Base-by-base conservation (phyloP, 805 yeast species). In the Myxozyma melibiosi region DNA sequence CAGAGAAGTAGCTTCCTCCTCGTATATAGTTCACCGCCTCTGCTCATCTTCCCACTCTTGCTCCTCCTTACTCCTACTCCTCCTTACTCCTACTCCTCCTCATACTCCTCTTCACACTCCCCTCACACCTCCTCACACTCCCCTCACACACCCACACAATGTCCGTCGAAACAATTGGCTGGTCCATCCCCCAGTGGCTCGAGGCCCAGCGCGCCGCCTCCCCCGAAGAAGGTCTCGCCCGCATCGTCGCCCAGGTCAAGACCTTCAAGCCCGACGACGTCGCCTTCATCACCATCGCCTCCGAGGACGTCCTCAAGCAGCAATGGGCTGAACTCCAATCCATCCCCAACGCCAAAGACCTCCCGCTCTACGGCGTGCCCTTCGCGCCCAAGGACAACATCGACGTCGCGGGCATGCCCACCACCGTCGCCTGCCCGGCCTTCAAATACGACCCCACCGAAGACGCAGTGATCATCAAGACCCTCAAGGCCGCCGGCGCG, bases 351-450 rank as follows among this genome's bases (percentile, higher is more conserved):
- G 68, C 85, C 81, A 66, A 62, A 68, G 57, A 58, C 2, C 66
- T 73, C 14, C 88, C 90, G 13, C 78, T 92, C 20, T 92, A 85
- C 68, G 98, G 98, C 71, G 98, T 94, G 2, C 99, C 99, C 1
- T 80, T 89, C 43, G 98, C 97, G 13, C 83, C 94, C 46, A 92
- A 92, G 71, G 99, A 92, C 73, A 92, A 94, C 73, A 92, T 94
- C 58, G 97, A 92, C 70, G 97, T 82, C 25, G 80, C 80, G 63
- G 88, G 86, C 3, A 80, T 89, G 63, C 78, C 81, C 20, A 94
- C 99, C n/a, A 92, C 99, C 1, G 98, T 96, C 24, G 98, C 96
- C 3, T 94, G 98, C 71, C 97, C 97, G 0, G 79, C 94, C 0
- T 92, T 79, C 69, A 77, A 82, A 7, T 91, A 85, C 73, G 58